Evolutionary conservation across 352 stramenopile genomes (phyloP).

Genomic region (Globisporangium echinulatum): DNA sequence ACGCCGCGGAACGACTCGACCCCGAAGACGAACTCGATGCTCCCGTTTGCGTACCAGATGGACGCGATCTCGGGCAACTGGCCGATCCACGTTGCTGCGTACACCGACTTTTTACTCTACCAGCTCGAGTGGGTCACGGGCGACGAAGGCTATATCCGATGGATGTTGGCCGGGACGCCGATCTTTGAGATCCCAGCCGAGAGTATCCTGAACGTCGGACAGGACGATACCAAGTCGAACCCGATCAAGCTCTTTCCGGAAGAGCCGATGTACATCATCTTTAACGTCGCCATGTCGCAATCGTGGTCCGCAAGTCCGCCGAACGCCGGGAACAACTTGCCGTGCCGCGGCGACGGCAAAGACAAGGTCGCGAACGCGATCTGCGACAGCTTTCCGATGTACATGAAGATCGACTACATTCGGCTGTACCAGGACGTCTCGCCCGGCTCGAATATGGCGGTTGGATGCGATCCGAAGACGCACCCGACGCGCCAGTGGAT

Average conservation of each 20-base stretch:
- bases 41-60: slow-evolving; percentile 66
- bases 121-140: slow-evolving; percentile 70
- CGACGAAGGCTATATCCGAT: slow-evolving; percentile 56
- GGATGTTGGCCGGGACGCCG: slow-evolving; percentile 51
- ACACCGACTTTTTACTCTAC: slow-evolving; percentile 55
- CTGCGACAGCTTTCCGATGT: slow-evolving; percentile 74
- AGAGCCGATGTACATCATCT: slow-evolving; percentile 92
- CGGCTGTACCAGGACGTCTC: slow-evolving; percentile 62
- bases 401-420: slow-evolving; percentile 87
- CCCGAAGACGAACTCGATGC: slow-evolving; percentile 48
- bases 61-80: slow-evolving; percentile 69
- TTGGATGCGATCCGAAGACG: slow-evolving; percentile 48
- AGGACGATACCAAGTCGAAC: slow-evolving; percentile 40
- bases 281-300: slow-evolving; percentile 91
- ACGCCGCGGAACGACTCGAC: slow-evolving; percentile 39
- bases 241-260: slow-evolving; percentile 54
- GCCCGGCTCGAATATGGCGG: slow-evolving; percentile 31
- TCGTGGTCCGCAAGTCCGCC: slow-evolving; percentile 74
- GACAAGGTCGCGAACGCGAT: slow-evolving; percentile 43
- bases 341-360: slow-evolving; percentile 54
- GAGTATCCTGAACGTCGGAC: slow-evolving; percentile 34
- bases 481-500: slow-evolving; percentile 74
- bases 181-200: slow-evolving; percentile 70
- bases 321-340: slow-evolving; percentile 31
- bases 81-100: slow-evolving; percentile 53